These are phyloP conservation scores for Silybum marianum DNA, from an alignment of 129 eudicot species.

Conservation along the genomic window DNA sequence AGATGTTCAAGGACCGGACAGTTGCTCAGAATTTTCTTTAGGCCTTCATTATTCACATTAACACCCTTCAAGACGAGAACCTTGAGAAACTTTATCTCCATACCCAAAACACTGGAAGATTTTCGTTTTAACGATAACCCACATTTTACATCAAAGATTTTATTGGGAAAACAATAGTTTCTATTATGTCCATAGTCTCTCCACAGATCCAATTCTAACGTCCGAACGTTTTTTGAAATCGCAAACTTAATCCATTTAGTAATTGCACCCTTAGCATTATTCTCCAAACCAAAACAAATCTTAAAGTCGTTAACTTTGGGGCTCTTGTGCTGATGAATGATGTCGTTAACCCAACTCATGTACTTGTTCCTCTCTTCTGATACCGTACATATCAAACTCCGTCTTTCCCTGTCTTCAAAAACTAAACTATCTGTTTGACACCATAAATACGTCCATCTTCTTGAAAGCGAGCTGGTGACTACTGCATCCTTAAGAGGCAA, in stretches of 20 bases:
- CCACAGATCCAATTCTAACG: slow-evolving; percentile 42
- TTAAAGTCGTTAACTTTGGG: slow-evolving; percentile 19
- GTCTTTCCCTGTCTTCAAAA: slow-evolving; percentile 30
- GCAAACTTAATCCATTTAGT: slow-evolving; percentile 47
- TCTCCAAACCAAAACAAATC: slow-evolving; percentile 33
- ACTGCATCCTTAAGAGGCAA: slow-evolving; percentile 45
- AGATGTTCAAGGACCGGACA: slow-evolving; percentile 31
- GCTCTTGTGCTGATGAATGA: slow-evolving; percentile 24
- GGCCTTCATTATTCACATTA: slow-evolving; percentile 36
- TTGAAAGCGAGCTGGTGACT: slow-evolving; percentile 35
- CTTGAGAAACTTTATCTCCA: slow-evolving; percentile 28
- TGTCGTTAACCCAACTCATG: slow-evolving; percentile 43
- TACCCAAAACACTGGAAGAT: no score
- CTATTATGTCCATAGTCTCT: neutral
- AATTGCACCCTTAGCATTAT: slow-evolving; percentile 13
- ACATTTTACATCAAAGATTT: slow-evolving; percentile 13
- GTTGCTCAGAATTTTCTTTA: slow-evolving; percentile 21
- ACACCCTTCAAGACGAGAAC: slow-evolving; percentile 33
- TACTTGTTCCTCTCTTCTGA: slow-evolving; percentile 22
- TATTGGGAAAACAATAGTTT: slow-evolving; percentile 27
- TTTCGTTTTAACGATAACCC: neutral
- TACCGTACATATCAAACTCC: neutral
- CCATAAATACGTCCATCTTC: slow-evolving; percentile 44
- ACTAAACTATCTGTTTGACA: slow-evolving; percentile 24
- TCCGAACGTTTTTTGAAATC: slow-evolving; percentile 28